Conservation (phyloP, 2,329 filamentous ascomycete species). For the Lachnellula cervina region DNA sequence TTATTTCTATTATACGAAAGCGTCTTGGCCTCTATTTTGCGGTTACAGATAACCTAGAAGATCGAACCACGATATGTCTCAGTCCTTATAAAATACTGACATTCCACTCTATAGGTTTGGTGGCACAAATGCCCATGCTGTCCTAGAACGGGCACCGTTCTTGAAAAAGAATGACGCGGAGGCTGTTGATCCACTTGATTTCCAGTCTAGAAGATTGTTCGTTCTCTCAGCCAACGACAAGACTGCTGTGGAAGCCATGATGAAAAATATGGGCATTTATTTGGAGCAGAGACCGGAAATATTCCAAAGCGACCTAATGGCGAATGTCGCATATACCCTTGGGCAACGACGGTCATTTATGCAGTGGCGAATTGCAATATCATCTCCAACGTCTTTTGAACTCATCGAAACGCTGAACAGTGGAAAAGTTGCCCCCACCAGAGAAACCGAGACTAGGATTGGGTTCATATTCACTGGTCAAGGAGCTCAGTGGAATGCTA, state of each 20-base stretch:
- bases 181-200: constrained; percentile 7
- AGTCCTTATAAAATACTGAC: background rate
- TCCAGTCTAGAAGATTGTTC: constrained; percentile 30
- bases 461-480: constrained; percentile 28
- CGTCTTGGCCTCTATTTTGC: background rate
- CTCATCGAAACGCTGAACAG: constrained; percentile 27
- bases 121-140: constrained; percentile 35
- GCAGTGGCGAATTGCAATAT: constrained; percentile 26
- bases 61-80: background rate
- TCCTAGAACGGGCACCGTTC: constrained; percentile 31
- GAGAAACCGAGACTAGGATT: constrained; percentile 19
- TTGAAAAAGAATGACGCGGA: constrained; percentile 23
- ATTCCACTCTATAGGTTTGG: constrained; percentile 17
- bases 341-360: constrained; percentile 25
- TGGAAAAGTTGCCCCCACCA: constrained; percentile 29
- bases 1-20: constrained; percentile 5
- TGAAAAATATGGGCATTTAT: constrained; percentile 28
- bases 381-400: constrained; percentile 23
- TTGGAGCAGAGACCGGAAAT: constrained; percentile 28
- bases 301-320: constrained; percentile 28
- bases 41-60: background rate
- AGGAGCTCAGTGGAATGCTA: constrained; percentile 26
- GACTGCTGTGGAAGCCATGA: constrained; percentile 21
- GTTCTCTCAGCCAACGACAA: constrained; percentile 27
- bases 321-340: constrained; percentile 29